Conservation (phyloP, 2,329 filamentous ascomycete species). For the Acephala macrosclerotiorum region DNA sequence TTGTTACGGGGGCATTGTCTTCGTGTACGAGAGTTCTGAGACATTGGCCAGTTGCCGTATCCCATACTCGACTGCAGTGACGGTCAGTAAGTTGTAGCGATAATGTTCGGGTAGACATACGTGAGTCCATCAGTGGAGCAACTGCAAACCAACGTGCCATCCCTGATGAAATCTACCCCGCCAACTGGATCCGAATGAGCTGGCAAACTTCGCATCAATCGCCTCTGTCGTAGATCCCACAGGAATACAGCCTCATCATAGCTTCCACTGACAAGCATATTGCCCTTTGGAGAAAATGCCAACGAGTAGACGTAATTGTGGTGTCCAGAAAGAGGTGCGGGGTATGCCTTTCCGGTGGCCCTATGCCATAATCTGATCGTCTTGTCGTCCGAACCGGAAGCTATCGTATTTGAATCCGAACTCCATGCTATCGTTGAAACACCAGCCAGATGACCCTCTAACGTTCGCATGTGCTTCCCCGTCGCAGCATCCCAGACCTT, state of each 20-base stretch:
- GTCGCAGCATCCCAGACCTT: slow-evolving; percentile 88
- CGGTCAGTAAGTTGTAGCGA: slow-evolving; percentile 2
- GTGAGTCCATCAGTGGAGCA: slow-evolving; percentile 93
- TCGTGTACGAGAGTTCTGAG: slow-evolving; percentile 94
- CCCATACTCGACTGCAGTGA: slow-evolving; percentile 79
- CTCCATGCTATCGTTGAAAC: slow-evolving; percentile 95
- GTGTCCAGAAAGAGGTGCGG: slow-evolving; percentile 75
- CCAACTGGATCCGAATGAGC: slow-evolving; percentile 95
- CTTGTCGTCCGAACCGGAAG: slow-evolving; percentile 95
- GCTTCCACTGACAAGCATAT: slow-evolving; percentile 92
- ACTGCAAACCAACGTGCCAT: slow-evolving; percentile 90
- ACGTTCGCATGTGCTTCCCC: slow-evolving; percentile 82
- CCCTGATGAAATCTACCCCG: slow-evolving; percentile 90
- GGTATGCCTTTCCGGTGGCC: slow-evolving; percentile 63
- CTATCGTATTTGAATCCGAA: slow-evolving; percentile 85
- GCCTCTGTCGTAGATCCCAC: slow-evolving; percentile 91
- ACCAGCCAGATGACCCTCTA: slow-evolving; percentile 92
- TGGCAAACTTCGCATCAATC: slow-evolving; percentile 87
- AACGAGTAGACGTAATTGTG: slow-evolving; percentile 96
- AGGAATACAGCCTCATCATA: slow-evolving; percentile 98
- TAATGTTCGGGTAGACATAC: slow-evolving; percentile 51
- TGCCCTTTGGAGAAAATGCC: slow-evolving; percentile 97
- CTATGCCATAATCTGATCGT: slow-evolving; percentile 91
- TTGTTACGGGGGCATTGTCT: slow-evolving; percentile 89
- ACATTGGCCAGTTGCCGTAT: slow-evolving; percentile 93